Percentiles rank a stretch among this genome's conserved stretches.
These are phyloP conservation scores for Gossypium trilobum DNA, from an alignment of 441 rosid genomes.

Conservation along the genomic window DNA sequence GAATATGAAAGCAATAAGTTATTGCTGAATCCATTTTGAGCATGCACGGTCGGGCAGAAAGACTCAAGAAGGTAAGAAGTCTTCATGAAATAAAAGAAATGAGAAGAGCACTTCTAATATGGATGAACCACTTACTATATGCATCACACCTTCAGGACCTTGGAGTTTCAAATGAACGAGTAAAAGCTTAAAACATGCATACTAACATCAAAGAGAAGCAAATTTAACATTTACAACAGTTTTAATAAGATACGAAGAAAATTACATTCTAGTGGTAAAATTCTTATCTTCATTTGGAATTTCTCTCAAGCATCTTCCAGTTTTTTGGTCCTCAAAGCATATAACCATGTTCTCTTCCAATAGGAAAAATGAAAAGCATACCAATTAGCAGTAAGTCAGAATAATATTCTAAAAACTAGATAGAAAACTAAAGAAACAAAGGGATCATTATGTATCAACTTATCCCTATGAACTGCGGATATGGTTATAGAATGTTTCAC, in stretches of 20 bases:
- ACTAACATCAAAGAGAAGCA: slow-evolving; percentile 14
- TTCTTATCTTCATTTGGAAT: slow-evolving; percentile 51
- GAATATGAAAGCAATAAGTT: background rate
- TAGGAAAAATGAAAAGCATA: slow-evolving; percentile 14
- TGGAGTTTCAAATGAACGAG: background rate
- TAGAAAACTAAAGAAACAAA: background rate
- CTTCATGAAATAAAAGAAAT: slow-evolving; percentile 5
- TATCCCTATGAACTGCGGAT: background rate
- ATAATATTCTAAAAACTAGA: background rate
- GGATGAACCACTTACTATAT: background rate
- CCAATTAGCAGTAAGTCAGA: background rate
- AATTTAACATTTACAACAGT: slow-evolving; percentile 18
- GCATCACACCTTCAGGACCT: background rate
- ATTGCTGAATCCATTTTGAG: background rate
- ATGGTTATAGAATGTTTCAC: background rate
- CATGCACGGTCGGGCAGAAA: background rate
- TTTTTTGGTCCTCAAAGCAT: slow-evolving; percentile 74
- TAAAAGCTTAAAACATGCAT: background rate
- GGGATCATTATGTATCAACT: background rate
- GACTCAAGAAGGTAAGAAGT: background rate
- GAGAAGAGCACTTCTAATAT: background rate
- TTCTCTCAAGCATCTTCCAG: slow-evolving; percentile 72
- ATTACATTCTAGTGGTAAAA: slow-evolving; percentile 60
- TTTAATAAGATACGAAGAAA: slow-evolving; percentile 8
- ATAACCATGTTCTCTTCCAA: slow-evolving; percentile 82